Evolutionary conservation across 208 protist species (phyloP).

Genomic region (Acanthamoeba castellanii): DNA sequence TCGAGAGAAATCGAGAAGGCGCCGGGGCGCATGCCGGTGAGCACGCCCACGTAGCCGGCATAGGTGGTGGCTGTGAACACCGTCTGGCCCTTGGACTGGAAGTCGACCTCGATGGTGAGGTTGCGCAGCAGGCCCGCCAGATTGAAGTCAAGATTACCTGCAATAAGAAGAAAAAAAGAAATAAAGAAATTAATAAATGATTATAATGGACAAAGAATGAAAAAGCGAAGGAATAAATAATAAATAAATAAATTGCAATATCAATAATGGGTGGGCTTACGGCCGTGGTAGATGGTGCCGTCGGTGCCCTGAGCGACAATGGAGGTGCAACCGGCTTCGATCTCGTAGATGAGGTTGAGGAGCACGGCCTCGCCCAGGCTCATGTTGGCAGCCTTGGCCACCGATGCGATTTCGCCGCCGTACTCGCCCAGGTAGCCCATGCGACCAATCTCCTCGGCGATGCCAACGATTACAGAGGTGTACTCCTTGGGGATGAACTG

Average conservation of each 20-base stretch:
- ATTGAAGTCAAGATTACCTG: conserved; percentile 58
- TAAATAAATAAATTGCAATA: background rate
- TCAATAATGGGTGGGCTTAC: conserved; percentile 33
- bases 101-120: conserved; percentile 78
- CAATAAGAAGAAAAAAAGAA: background rate
- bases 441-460: background rate
- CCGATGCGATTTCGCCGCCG: conserved; percentile 48
- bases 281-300: conserved; percentile 43
- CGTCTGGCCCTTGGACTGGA: conserved; percentile 57
- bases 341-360: conserved; percentile 75
- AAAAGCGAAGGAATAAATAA: background rate
- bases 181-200: background rate
- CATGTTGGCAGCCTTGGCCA: conserved; percentile 18
- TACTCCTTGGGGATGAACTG: conserved; percentile 4
- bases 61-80: conserved; percentile 67
- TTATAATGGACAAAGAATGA: background rate
- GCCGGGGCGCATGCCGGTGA: conserved; percentile 61
- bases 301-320: conserved; percentile 49
- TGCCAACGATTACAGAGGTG: background rate
- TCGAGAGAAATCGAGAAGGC: conserved; percentile 65
- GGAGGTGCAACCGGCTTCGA: conserved; percentile 64
- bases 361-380: conserved; percentile 62
- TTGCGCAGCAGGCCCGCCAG: conserved; percentile 34
- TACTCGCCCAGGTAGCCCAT: conserved; percentile 40
- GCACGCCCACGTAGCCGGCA: conserved; percentile 73